These are phyloP conservation scores for Periconia digitata DNA, from an alignment of 2,329 filamentous ascomycete species.

Conservation along the genomic window DNA sequence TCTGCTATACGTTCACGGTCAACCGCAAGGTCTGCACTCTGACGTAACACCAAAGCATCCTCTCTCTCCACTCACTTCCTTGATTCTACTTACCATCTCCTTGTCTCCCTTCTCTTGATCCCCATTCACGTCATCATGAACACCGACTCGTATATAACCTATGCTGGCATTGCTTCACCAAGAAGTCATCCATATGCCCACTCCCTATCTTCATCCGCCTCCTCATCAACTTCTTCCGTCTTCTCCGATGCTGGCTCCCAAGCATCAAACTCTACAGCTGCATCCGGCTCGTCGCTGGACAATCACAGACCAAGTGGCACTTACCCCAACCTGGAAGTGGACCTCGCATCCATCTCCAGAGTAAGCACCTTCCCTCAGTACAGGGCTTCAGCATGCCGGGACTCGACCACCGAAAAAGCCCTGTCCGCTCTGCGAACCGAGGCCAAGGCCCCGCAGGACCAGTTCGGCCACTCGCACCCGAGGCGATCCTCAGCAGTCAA, in stretches of 20 bases:
- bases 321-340: conserved; percentile 10
- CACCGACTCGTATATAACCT: conserved; percentile 36
- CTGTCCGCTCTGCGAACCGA: conserved; percentile 38
- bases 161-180: conserved; percentile 36
- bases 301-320: not conserved
- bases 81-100: conserved; percentile 23
- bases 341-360: conserved; percentile 37
- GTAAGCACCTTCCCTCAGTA: conserved; percentile 42
- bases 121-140: conserved; percentile 40
- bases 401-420: conserved; percentile 28
- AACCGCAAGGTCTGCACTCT: conserved; percentile 40
- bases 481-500: conserved; percentile 59
- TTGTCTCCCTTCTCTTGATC: conserved; percentile 21
- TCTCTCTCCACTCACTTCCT: conserved; percentile 37
- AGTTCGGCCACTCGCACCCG: conserved; percentile 65
- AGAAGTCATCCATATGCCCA: conserved; percentile 64
- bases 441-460: conserved; percentile 59
- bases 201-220: conserved; percentile 72
- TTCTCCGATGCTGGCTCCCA: conserved; percentile 71
- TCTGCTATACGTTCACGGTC: conserved; percentile 36
- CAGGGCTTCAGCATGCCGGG: conserved; percentile 42
- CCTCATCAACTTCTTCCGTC: conserved; percentile 73
- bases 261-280: conserved; percentile 66
- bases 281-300: conserved; percentile 47
- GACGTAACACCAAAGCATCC: conserved; percentile 35